Percentiles rank a stretch among this genome's conserved stretches.
Conservation (phyloP, 257 asterid species). For the Penstemon newberryi region DNA sequence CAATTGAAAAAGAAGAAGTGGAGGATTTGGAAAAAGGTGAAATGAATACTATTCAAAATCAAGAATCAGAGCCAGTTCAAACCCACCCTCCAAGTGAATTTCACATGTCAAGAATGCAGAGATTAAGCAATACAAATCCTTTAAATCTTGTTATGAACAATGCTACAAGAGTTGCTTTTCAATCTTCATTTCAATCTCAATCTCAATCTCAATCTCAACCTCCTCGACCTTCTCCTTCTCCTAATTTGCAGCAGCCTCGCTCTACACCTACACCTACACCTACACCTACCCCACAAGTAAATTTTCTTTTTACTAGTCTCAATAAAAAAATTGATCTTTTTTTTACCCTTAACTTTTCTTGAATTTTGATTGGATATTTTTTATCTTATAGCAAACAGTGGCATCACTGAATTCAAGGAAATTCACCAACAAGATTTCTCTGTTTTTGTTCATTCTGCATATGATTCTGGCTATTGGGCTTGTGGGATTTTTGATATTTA, state of each 20-base stretch:
- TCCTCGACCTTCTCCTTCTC: slow-evolving; percentile 36
- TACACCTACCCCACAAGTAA: slow-evolving; percentile 70
- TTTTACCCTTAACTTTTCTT: slow-evolving; percentile 5
- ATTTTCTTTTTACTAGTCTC: not conserved
- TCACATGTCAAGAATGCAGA: slow-evolving; percentile 74
- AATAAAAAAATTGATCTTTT: too few species aligned
- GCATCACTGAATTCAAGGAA: slow-evolving; percentile 71
- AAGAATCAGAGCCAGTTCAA: slow-evolving; percentile 35
- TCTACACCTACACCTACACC: slow-evolving; percentile 6
- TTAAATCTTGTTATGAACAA: slow-evolving; percentile 68
- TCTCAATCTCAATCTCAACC: slow-evolving; percentile 34
- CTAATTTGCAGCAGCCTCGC: slow-evolving; percentile 19
- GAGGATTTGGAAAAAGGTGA: slow-evolving; percentile 82
- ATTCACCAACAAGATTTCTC: slow-evolving; percentile 87
- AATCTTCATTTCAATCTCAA: slow-evolving; percentile 44
- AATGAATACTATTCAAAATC: slow-evolving; percentile 26
- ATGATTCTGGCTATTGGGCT: slow-evolving; percentile 62
- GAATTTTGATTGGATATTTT: slow-evolving; percentile 24
- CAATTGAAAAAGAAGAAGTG: slow-evolving; percentile 30
- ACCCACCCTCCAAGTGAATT: slow-evolving; percentile 43
- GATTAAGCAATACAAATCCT: slow-evolving; percentile 81
- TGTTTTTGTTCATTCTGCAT: slow-evolving; percentile 70
- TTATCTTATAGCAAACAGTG: slow-evolving; percentile 48
- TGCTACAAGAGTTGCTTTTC: slow-evolving; percentile 81
- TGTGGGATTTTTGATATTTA: slow-evolving; percentile 69